Evolutionary conservation across 306 rosid genomes (phyloP), one percentile per base, ranked within the genome.

Genomic region (Rubus idaeus): DNA sequence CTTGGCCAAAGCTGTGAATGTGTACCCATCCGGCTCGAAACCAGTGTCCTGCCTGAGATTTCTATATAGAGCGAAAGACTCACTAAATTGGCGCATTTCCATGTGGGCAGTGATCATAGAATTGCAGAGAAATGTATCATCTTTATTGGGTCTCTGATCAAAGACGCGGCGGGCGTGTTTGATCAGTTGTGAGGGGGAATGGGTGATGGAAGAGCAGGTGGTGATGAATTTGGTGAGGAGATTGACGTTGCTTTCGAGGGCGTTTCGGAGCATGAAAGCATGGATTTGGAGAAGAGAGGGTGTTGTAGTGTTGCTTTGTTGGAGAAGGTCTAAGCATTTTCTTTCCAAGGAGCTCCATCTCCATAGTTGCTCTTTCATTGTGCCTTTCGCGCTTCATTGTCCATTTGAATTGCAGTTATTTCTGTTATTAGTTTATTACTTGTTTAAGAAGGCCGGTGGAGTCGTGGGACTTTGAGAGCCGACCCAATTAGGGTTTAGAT

Each of bases 181-280:
- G 39, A 86, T 40, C 6, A 85, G 67, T 8, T 39, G 71, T 10
- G 72, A n/a, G 70, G 67, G 57, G 6, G 41, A 23, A 11, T 56
- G 55, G 13, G 85, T 68, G 52, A 83, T 52, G 68, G 90, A 81
- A 35, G 86, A 58, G 75, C 77, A 84, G 74, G 87, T 50, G 12
- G 89, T 23, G 76, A 92, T 86, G 85, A 90, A 87, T n/a, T 88
- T 86, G 45, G 97, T 60, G 69, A 90, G 87, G 76, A 87, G 93
- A 71, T 87, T 88, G 80, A 82, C 70, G 26, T 92, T 92, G 69
- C 71, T 56, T 17, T 86, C 75, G 51, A 90, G 88, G n/a, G 91
- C 81, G 76, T 88, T 82, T 41, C 79, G 80, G 62, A 90, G 89
- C 74, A 90, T 88, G 69, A 86, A 92, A n/a, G 91, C 89, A 23